These are phyloP conservation scores for Akanthomyces dipterigenus DNA, from an alignment of 2,329 filamentous ascomycete species.

Conservation along the genomic window DNA sequence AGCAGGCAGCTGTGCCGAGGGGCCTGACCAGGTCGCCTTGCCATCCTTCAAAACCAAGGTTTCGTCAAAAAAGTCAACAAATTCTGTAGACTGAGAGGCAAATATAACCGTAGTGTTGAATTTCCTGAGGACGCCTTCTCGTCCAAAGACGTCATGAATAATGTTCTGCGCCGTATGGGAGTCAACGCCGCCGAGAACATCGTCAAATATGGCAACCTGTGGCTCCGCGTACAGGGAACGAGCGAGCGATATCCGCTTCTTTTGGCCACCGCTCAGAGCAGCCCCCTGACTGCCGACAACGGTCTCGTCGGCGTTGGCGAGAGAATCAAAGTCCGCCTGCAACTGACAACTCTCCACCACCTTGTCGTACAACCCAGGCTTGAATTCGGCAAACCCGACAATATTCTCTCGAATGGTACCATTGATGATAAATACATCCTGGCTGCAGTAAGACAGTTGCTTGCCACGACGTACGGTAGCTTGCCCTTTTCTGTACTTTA, in stretches of 20 bases:
- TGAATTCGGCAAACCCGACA: constrained; percentile 17
- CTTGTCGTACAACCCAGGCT: constrained; percentile 17
- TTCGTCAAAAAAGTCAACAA: not conserved
- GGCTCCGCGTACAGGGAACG: constrained; percentile 19
- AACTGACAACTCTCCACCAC: constrained; percentile 19
- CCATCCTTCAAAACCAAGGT: not conserved
- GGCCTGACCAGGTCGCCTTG: not conserved
- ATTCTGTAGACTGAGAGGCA: not conserved
- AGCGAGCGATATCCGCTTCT: constrained; percentile 22
- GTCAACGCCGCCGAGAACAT: constrained; percentile 24
- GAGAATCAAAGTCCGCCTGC: not conserved
- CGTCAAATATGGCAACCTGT: constrained; percentile 25
- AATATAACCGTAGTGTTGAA: constrained; percentile 1
- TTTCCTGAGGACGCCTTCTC: not conserved
- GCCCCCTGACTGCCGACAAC: constrained; percentile 27
- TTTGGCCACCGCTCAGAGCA: constrained; percentile 29
- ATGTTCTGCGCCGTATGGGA: constrained; percentile 24
- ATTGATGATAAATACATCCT: constrained; percentile 19
- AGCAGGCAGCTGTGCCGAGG: not conserved
- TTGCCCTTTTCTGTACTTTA: not conserved
- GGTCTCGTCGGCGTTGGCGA: constrained; percentile 25
- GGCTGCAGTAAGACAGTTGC: constrained; percentile 17
- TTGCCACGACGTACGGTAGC: not conserved
- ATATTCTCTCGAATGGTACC: constrained; percentile 21
- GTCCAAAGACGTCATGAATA: not conserved